Base-by-base conservation (phyloP, 1,139 yeast genomes). In the Debaryomyces coudertii region DNA sequence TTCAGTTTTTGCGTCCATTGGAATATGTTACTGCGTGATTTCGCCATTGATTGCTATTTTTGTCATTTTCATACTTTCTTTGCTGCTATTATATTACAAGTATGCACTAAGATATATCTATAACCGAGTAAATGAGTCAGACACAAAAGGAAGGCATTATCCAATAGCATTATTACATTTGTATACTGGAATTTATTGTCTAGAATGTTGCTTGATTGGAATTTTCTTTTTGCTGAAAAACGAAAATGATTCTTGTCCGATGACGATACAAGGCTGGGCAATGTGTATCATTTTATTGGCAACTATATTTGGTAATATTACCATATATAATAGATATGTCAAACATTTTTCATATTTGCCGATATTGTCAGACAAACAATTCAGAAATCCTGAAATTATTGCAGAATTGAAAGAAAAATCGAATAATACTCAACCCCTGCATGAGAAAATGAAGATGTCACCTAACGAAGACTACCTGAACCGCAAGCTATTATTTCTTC, bases 161-260 rank as follows among this genome's bases (percentile, higher is more conserved):
- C 90, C 95, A 1, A 71, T 72, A 4, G 95, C 96, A 0, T 63
- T 90, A 20, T 74, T 85, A 47, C 96, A 90, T 50, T 65, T 89
- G 37, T 87, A 85, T 58, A 73, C 86, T 1, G 97, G 97, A 0
- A 63, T 90, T 1, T 90, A 90, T 60, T 86, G 90, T 56, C 73
- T 88, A 59, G 95, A 90, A 55, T 71, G 85, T 33, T 87, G 92
- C 54, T 65, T 90, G 55, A 74, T 88, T 36, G 97, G 97, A 0
- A 66, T 87, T 14, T 85, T 87, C 58, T 79, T 86, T 35, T 65
- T 85, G 15, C 83, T 83, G 58, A 71, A 71, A 50, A 72, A 81
- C 53, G 66, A 68, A 27, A 47, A 65, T 3, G 81, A 73, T 15
- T 57, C 58, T 1, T 57, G 54, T 39, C 66, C 69, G 1, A 55